phyloP scores from a whole-genome alignment of 148 eudicot genomes.

The Chenopodium album region DNA sequence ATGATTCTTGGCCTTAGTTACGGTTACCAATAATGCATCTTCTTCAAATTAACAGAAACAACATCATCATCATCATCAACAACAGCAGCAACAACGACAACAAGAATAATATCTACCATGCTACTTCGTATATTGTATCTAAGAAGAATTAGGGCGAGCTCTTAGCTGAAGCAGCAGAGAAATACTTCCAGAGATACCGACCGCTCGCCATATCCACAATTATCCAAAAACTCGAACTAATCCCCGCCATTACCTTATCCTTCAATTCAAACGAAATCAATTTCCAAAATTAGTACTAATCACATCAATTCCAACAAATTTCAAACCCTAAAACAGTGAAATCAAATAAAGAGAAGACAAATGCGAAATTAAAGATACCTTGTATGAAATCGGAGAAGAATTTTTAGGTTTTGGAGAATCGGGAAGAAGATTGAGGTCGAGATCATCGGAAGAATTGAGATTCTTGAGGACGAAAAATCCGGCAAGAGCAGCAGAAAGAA shows the following conservation, averaged over 20 bases:
- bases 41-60: not conserved
- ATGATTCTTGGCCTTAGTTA: not conserved
- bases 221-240: slow-evolving; percentile 50
- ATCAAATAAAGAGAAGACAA: not conserved
- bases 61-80: not conserved
- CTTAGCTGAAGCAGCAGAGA: slow-evolving; percentile 17
- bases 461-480: slow-evolving; percentile 16
- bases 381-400: not conserved
- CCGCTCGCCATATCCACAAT: slow-evolving; percentile 75
- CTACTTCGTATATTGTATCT: not conserved
- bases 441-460: not conserved
- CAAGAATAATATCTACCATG: no score
- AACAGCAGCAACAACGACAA: no score
- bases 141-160: not conserved
- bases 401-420: slow-evolving; percentile 7
- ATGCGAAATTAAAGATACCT: slow-evolving; percentile 3
- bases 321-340: not conserved
- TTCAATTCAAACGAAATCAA: slow-evolving; percentile 14
- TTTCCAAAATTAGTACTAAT: not conserved
- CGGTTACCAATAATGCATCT: not conserved
- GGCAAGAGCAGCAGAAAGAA: slow-evolving; percentile 7
- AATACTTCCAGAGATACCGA: slow-evolving; percentile 66
- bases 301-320: not conserved
- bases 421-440: not conserved
- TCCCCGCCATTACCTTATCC: slow-evolving; percentile 20